Percentiles rank a stretch among this genome's conserved stretches.
Evolutionary conservation across 2,329 filamentous ascomycete genomes (phyloP).

Genomic region (Fusarium drepaniforme): DNA sequence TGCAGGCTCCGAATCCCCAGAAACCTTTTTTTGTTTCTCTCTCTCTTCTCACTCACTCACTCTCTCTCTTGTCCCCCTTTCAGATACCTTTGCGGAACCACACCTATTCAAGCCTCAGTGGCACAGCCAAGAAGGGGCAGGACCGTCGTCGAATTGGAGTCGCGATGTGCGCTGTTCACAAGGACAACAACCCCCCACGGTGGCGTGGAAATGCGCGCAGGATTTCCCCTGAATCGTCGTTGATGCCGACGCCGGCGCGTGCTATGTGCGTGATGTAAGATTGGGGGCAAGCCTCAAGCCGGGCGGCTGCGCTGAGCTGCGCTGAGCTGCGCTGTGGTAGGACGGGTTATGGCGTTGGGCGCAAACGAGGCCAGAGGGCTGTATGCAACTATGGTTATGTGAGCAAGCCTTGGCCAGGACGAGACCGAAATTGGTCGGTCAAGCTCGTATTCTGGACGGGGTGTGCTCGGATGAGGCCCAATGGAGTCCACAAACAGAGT

Average conservation of each 20-base stretch:
- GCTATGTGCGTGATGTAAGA: slow-evolving; percentile 27
- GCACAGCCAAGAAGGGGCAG: slow-evolving; percentile 46
- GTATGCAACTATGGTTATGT: slow-evolving; percentile 42
- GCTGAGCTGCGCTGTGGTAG: slow-evolving; percentile 26
- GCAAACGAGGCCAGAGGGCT: slow-evolving; percentile 35
- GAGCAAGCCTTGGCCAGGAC: slow-evolving; percentile 38
- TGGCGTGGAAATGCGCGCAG: slow-evolving; percentile 36
- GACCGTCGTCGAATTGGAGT: slow-evolving; percentile 36
- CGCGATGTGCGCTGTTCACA: slow-evolving; percentile 29
- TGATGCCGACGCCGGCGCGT: slow-evolving; percentile 25
- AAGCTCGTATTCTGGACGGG: slow-evolving; percentile 49
- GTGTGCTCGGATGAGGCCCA: slow-evolving; percentile 38
- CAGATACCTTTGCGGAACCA: slow-evolving; percentile 48
- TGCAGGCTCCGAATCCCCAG: slow-evolving; percentile 47
- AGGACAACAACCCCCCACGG: slow-evolving; percentile 36
- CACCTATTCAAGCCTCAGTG: slow-evolving; percentile 49
- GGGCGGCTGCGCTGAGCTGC: slow-evolving; percentile 32
- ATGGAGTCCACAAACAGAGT: slow-evolving; percentile 39
- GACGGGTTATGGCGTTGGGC: slow-evolving; percentile 36
- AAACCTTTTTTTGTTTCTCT: slow-evolving; percentile 34
- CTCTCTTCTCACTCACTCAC: neutral
- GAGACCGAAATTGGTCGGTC: slow-evolving; percentile 42
- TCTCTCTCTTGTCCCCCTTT: slow-evolving; percentile 40
- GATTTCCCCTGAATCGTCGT: slow-evolving; percentile 28
- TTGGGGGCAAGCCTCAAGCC: slow-evolving; percentile 16